phyloP scores from a whole-genome alignment of 768 basidiomycete species.

The Boletus patriciae region DNA sequence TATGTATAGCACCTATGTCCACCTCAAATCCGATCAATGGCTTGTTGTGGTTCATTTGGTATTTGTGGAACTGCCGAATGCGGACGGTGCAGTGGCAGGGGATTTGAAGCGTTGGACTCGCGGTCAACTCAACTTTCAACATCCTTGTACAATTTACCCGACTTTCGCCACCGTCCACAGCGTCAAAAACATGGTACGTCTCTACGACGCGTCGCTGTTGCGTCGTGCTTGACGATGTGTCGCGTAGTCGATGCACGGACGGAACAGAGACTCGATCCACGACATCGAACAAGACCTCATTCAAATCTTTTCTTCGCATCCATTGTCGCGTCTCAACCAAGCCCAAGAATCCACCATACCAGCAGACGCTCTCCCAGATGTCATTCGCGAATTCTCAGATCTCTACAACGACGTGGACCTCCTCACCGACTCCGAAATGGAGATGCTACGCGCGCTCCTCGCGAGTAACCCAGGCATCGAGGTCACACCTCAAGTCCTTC shows the following conservation, averaged over 20 bases:
- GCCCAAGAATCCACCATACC: constrained; percentile 65
- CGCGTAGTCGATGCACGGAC: constrained; percentile 43
- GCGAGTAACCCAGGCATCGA: constrained; percentile 60
- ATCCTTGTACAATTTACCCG: constrained; percentile 6
- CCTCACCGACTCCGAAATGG: constrained; percentile 62
- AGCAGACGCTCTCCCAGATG: constrained; percentile 66
- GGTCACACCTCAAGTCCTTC: constrained; percentile 65
- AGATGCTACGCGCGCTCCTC: constrained; percentile 57
- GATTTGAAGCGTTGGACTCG: constrained; percentile 1
- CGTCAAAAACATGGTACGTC: constrained; percentile 27
- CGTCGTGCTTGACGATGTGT: background rate
- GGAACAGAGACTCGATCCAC: constrained; percentile 67
- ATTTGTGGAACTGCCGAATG: constrained; percentile 14
- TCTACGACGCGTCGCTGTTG: constrained; percentile 8
- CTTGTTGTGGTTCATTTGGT: constrained; percentile 25
- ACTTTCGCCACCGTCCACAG: constrained; percentile 2
- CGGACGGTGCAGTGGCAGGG: background rate
- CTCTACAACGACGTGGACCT: constrained; percentile 61
- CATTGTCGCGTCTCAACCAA: constrained; percentile 56
- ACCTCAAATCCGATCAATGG: background rate
- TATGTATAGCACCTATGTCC: background rate
- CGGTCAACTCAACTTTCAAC: constrained; percentile 6
- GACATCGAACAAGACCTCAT: constrained; percentile 70
- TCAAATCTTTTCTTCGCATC: constrained; percentile 66
- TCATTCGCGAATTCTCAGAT: constrained; percentile 63